Evolutionary conservation across 441 rosid species (phyloP), one percentile per base, ranked within the genome.

Genomic region (Populus tomentosa): DNA sequence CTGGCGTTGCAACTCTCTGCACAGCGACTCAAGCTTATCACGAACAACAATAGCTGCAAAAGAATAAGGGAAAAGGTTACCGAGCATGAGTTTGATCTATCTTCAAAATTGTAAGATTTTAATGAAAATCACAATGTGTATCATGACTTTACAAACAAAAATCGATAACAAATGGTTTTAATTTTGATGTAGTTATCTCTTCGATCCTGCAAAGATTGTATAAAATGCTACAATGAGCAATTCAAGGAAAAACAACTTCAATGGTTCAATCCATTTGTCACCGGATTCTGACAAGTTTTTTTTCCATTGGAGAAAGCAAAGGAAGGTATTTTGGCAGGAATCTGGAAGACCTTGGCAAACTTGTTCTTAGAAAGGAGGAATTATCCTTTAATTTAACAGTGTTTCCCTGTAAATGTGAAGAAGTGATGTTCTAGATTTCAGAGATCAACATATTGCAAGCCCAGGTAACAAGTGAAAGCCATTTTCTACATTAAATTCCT

Each of bases 1-100:
- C 78, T 95, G 98, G 40, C 98, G 93, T 80, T 92, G 98, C 73
- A 93, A 86, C 86, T 95, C 98, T 85, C 98, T 87, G 75, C 97
- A 95, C 56, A 93, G 88, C 2, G 96, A 93, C 84, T 93, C 97
- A 71, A 95, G 95, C 85, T 90, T 95, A 80, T 91, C 96, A 53
- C 97, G 95, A 67, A 95, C 91, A 65, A 90, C 83, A 80, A 88
- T 78, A 77, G 97, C 98, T 95, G 82, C 80, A 82, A 75, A 69
- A 76, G 72, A 70, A 75, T 40, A 24, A 64, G 53, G 40, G 36
- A 32, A 40, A 70, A 80, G 13, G 8, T 53, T 42, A 67, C 7
- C 7, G 40, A 1, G 75, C 32, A 67, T 30, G 76, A 81, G 40
- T 62, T 40, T 21, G 75, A 73, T 10, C 30, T 23, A 30, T 11